A percentile compares a stretch with the other conserved stretches of the same genome.
Conservation (phyloP, 1,284 basidiomycete genomes). For the Golubevia sp. region DNA sequence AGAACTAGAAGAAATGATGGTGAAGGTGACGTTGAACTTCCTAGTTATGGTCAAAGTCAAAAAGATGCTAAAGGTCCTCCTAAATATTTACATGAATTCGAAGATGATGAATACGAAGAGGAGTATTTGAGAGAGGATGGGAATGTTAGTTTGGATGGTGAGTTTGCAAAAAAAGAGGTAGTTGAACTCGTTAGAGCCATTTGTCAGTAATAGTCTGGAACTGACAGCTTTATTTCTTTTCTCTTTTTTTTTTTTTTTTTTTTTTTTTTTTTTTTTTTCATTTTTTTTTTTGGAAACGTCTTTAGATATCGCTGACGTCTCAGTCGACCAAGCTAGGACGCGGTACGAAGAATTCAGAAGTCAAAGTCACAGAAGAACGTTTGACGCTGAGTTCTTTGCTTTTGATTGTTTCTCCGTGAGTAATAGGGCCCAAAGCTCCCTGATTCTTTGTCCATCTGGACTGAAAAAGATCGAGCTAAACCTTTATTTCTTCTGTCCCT, state of each 20-base stretch:
- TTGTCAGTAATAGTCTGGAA: too few relatives aligned
- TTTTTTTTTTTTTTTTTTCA: background rate
- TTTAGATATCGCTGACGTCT: slow-evolving; percentile 85
- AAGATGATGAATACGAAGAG: background rate
- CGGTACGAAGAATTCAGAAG: slow-evolving; percentile 69
- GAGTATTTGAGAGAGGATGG: background rate
- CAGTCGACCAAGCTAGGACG: slow-evolving; percentile 82
- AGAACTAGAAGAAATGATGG: background rate
- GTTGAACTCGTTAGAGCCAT: too few relatives aligned
- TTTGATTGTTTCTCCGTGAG: slow-evolving; percentile 81
- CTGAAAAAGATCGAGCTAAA: background rate
- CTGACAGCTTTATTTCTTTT: too few relatives aligned
- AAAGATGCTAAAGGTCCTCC: background rate
- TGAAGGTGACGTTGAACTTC: background rate
- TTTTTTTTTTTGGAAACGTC: background rate
- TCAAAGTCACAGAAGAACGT: slow-evolving; percentile 63
- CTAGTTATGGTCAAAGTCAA: background rate
- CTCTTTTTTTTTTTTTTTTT: too few relatives aligned
- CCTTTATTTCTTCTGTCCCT: background rate
- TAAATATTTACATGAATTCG: background rate
- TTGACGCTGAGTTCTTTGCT: slow-evolving; percentile 79
- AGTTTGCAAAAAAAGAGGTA: too few relatives aligned
- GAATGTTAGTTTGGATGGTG: background rate
- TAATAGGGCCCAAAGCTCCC: slow-evolving; percentile 3
- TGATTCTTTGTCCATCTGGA: slow-evolving; percentile 2